Base-by-base conservation (phyloP, 768 basidiomycete species). In the Pleurotus pulmonarius region DNA sequence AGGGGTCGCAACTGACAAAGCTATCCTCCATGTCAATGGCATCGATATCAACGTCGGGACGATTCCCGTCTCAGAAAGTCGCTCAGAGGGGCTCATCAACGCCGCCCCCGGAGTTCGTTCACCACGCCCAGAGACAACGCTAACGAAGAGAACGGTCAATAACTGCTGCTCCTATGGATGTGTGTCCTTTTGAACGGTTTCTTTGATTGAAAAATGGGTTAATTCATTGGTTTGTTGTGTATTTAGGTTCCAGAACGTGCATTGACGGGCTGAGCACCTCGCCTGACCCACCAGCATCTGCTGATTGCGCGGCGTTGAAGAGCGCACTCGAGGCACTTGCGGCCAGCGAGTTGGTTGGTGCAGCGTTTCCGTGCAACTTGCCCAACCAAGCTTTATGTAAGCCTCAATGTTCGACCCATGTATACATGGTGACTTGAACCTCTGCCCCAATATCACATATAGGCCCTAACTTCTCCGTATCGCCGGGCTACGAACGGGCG, bases 401-500 rank as follows among this genome's bases (percentile, higher is more conserved):
- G 53, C 13, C 16, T 22, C n/a, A 22, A 11, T 11, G 20, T 45
- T 20, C 37, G 45, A 26, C 46, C 13, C 16, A 24, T n/a, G 5
- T 12, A 49, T 38, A 11, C 13, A 13, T 26, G 26, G 26, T n/a
- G 34, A 40, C 6, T 26, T 34, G 8, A 34, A 11, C 29, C 3
- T 3, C 9, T 34, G 11, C 11, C 11, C 2, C 22, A 12, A 29
- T 48, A 24, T 46, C 16, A 9, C 25, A n/a, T 25, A 12, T 29
- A 59, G 58, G 58, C 58, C 58, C 58, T 16, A 59, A 59, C 49
- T 59, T 56, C 39, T 18, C 22, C n/a, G 55, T 59, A n/a, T 15
- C 45, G n/a, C 58, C 58, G 16, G 58, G 58, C 15, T 59, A 41
- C 15, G 58, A 59, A 40, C 54, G 45, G 4, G 46, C 56, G 11